Conservation (phyloP, 176 grass and related monocot genomes). For the Aegilops speltoides region DNA sequence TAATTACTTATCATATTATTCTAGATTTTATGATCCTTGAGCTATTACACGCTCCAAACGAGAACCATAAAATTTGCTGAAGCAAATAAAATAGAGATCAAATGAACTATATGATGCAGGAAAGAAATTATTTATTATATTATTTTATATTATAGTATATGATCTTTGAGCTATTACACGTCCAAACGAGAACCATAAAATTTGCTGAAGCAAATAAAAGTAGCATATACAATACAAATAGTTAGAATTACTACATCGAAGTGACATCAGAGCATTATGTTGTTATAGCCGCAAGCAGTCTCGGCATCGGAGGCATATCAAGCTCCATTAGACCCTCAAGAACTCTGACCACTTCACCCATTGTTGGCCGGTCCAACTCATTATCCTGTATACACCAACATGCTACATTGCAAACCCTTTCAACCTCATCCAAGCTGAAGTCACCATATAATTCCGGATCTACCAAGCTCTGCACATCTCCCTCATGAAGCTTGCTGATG, state of each 20-base stretch:
- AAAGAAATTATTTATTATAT: neutral
- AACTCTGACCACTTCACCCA: neutral
- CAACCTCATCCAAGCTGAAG: neutral
- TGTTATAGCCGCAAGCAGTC: neutral
- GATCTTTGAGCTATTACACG: neutral
- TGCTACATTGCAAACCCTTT: neutral
- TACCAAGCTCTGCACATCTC: neutral
- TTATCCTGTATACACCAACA: neutral
- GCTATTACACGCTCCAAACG: neutral
- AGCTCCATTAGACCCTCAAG: neutral
- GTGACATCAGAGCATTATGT: neutral
- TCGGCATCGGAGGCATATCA: neutral
- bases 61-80: neutral
- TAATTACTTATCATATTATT: neutral
- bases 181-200: neutral
- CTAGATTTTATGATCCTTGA: neutral
- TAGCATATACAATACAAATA: neutral
- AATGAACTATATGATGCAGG: neutral
- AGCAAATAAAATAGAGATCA: neutral
- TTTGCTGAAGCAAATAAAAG: neutral
- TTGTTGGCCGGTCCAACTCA: neutral
- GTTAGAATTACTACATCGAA: neutral
- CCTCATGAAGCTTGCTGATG: neutral
- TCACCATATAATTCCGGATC: neutral
- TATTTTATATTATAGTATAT: neutral